These are phyloP conservation scores for Pythium phragmitis DNA, from an alignment of 352 stramenopile species.

Conservation along the genomic window DNA sequence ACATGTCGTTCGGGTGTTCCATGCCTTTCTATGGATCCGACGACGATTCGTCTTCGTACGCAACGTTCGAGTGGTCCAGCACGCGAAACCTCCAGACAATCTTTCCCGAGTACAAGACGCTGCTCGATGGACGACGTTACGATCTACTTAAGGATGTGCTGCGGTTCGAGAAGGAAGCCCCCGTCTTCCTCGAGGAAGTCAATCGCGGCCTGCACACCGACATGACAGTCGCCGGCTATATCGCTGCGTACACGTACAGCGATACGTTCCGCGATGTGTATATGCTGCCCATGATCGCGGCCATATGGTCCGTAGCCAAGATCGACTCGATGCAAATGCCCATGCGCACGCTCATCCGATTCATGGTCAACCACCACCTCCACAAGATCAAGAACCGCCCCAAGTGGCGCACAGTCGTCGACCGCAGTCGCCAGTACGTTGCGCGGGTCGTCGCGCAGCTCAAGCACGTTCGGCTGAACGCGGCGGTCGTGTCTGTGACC, in stretches of 20 bases:
- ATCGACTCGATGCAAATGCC: constrained; percentile 32
- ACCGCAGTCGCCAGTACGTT: constrained; percentile 73
- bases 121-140: constrained; percentile 21
- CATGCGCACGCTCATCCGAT: constrained; percentile 33
- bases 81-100: constrained; percentile 28
- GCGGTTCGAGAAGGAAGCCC: constrained; percentile 28
- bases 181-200: constrained; percentile 18
- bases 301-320: constrained; percentile 32
- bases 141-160: constrained; percentile 30
- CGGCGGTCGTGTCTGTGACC: constrained; percentile 47
- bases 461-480: constrained; percentile 32
- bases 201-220: constrained; percentile 17
- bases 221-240: constrained; percentile 26
- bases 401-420: constrained; percentile 37
- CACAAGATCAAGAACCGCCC: constrained; percentile 31
- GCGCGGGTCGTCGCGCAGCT: constrained; percentile 43
- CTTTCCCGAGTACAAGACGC: constrained; percentile 17
- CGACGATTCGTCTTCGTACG: constrained; percentile 3
- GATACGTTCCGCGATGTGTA: constrained; percentile 33
- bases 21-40: constrained; percentile 27
- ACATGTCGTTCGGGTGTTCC: constrained; percentile 75
- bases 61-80: constrained; percentile 30
- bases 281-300: constrained; percentile 35
- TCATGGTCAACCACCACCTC: constrained; percentile 37
- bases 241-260: constrained; percentile 26